A percentile compares a stretch with the other conserved stretches of the same genome.
phyloP scores from a whole-genome alignment of 2,329 filamentous ascomycete species.

The Epichloe amarillans region DNA sequence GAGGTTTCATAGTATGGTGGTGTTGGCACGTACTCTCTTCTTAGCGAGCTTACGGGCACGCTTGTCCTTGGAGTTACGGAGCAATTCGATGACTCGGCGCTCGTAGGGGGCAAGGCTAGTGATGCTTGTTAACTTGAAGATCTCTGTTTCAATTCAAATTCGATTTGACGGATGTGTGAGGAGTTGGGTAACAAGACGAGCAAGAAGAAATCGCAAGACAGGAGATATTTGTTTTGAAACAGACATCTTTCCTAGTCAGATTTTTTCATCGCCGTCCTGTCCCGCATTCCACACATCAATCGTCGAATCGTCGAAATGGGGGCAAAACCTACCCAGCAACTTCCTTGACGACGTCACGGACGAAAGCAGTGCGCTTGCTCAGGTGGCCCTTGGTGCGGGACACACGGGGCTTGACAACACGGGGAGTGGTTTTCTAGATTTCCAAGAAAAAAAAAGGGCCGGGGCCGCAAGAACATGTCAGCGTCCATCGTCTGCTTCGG shows the following conservation, averaged over 20 bases:
- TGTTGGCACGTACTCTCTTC: constrained; percentile 68
- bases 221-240: too few relatives aligned
- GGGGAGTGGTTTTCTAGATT: constrained; percentile 66
- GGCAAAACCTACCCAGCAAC: constrained; percentile 66
- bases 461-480: constrained; percentile 29
- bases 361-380: constrained; percentile 94
- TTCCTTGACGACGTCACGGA: constrained; percentile 95
- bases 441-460: constrained; percentile 10
- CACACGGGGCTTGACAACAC: constrained; percentile 65
- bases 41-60: constrained; percentile 97
- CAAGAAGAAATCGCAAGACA: background rate
- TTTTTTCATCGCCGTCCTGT: too few relatives aligned
- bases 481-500: constrained; percentile 47
- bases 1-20: background rate
- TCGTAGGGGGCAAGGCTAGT: constrained; percentile 79
- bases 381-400: constrained; percentile 87
- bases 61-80: constrained; percentile 99
- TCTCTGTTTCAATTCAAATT: background rate
- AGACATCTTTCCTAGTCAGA: too few relatives aligned
- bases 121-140: background rate
- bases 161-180: background rate
- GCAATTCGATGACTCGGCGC: constrained; percentile 96
- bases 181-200: background rate
- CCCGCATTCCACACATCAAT: background rate
- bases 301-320: background rate